These are phyloP conservation scores for Daldinia vernicosa DNA, from an alignment of 495 filamentous ascomycete species.

Conservation along the genomic window DNA sequence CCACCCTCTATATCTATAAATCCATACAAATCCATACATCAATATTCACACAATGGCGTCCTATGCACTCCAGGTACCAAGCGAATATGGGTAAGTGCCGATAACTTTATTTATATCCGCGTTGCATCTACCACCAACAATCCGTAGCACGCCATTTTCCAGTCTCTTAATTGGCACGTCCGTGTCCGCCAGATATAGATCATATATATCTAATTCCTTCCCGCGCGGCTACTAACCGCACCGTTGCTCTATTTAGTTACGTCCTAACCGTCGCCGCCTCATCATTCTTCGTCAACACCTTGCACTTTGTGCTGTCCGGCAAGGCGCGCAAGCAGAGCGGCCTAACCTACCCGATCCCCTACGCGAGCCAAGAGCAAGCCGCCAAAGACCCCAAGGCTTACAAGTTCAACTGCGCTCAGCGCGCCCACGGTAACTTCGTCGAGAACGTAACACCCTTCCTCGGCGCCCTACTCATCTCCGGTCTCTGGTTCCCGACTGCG, in stretches of 20 bases:
- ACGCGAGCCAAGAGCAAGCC: slow-evolving; percentile 66
- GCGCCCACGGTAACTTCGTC: slow-evolving; percentile 75
- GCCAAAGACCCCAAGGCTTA: slow-evolving; percentile 63
- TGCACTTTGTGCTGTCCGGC: slow-evolving; percentile 59
- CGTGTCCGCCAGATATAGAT: background rate
- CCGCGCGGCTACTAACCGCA: slow-evolving; percentile 21
- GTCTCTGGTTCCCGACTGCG: slow-evolving; percentile 64
- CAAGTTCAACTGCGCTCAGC: slow-evolving; percentile 68
- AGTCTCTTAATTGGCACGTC: slow-evolving; percentile 15
- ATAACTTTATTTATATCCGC: background rate
- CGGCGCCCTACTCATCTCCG: slow-evolving; percentile 62
- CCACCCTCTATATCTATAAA: background rate
- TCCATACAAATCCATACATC: background rate
- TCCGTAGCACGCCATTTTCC: slow-evolving; percentile 21
- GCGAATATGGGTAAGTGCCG: slow-evolving; percentile 55
- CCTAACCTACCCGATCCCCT: slow-evolving; percentile 70
- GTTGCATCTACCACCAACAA: slow-evolving; percentile 1
- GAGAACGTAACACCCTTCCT: slow-evolving; percentile 72
- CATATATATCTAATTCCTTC: slow-evolving; percentile 1
- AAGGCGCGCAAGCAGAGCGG: slow-evolving; percentile 62
- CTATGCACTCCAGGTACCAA: slow-evolving; percentile 45
- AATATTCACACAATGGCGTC: slow-evolving; percentile 23
- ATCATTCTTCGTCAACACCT: slow-evolving; percentile 64
- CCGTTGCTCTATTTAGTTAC: slow-evolving; percentile 44
- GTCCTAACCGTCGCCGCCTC: slow-evolving; percentile 69